Evolutionary conservation across 441 rosid genomes (phyloP), one percentile per base, ranked within the genome.

Genomic region (Bocquillonia castaneifolia): DNA sequence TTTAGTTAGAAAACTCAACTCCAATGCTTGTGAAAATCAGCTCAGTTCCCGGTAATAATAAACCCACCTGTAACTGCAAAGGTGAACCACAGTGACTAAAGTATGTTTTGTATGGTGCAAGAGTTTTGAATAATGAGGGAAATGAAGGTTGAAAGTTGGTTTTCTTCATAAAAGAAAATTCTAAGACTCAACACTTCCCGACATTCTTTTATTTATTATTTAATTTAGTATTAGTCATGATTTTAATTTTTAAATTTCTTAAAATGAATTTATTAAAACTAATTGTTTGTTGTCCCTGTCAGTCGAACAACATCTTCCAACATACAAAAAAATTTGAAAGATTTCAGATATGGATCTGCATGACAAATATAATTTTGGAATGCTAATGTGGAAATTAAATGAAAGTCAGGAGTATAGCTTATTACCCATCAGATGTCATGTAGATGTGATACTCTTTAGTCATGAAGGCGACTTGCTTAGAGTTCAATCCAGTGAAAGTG

Each of bases 361-460:
- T 23, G 25, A 6, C 44, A 20, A n/a, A 32, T 56, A 3, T 59
- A 0, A 9, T 1, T 22, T 56, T 56, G 20, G 18, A 6, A 28
- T 45, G 25, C 10, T 1, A 29, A 37, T 28, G 40, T 7, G 2
- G 6, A 25, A 20, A 14, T 47, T 17, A 36, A 0, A 59, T 26
- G 2, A 36, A 2, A 25, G 51, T 17, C 0, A 31, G 45, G 51
- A 32, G 12, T 17, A 54, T 48, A 44, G 59, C 44, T 26, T 32
- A 10, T 77, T 89, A 93, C 97, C 99, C 99, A 47, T 93, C 97
- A 3, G 91, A 88, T 20, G 99, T 89, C 96, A 93, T 83, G 81
- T 88, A 91, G 75, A 93, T 84, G 78, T 93, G 97, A 72, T 88
- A 85, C 77, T 93, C 96, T 77, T 76, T 85, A 15, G 85, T 89